Evolutionary conservation across 257 asterid species (phyloP).

Genomic region (Rubia yunnanensis): DNA sequence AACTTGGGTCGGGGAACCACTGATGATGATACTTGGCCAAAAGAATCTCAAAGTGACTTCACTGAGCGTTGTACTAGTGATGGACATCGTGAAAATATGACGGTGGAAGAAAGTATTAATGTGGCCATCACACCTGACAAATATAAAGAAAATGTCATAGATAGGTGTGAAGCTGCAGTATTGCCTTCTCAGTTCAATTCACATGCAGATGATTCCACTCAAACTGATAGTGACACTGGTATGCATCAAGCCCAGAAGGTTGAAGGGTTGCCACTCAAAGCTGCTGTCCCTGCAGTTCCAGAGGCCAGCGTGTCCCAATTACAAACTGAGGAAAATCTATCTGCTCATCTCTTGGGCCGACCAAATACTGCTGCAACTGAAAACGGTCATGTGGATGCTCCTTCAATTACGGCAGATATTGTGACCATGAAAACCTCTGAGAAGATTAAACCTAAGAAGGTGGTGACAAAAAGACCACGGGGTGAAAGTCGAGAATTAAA

Average conservation of each 20-base stretch:
- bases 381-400: constrained; percentile 22
- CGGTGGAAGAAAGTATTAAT: constrained; percentile 5
- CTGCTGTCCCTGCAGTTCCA: constrained; percentile 16
- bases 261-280: constrained; percentile 10
- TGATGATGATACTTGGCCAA: constrained; percentile 19
- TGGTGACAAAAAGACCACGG: constrained; percentile 14
- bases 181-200: constrained; percentile 15
- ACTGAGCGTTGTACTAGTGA: neutral
- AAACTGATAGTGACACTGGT: constrained; percentile 5
- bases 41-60: constrained; percentile 18
- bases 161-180: constrained; percentile 5
- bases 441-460: constrained; percentile 9
- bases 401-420: constrained; percentile 20
- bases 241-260: constrained; percentile 18
- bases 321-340: constrained; percentile 11
- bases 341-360: constrained; percentile 19
- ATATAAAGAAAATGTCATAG: constrained; percentile 11
- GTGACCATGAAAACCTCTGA: constrained; percentile 26
- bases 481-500: constrained; percentile 21
- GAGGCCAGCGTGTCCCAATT: constrained; percentile 23
- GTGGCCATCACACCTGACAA: constrained; percentile 1
- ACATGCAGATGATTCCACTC: constrained; percentile 10
- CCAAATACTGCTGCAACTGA: constrained; percentile 23
- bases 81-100: neutral
- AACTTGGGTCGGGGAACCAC: constrained; percentile 21